Percentiles rank a stretch among this genome's conserved stretches.
Evolutionary conservation across 192 early-diverging fungal species (phyloP).

Genomic region (Coemansia sp.): DNA sequence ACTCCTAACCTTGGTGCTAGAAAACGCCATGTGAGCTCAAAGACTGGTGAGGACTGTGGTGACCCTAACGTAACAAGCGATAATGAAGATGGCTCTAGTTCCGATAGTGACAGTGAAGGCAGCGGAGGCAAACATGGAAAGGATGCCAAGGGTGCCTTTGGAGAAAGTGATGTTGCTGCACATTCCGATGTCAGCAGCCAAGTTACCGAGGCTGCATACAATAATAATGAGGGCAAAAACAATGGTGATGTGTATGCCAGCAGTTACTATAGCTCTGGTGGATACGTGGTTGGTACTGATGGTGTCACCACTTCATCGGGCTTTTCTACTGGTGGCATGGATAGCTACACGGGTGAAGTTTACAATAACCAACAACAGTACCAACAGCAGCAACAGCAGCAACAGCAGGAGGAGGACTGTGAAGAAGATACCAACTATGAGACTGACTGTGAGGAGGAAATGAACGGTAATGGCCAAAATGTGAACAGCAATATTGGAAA

Average conservation of each 20-base stretch:
- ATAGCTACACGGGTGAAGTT: not conserved
- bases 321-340: not conserved
- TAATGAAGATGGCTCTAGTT: not conserved
- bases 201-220: not conserved
- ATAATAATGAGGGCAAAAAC: not conserved
- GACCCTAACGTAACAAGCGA: not conserved
- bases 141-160: not conserved
- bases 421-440: not conserved
- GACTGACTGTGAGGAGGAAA: slow-evolving; percentile 2
- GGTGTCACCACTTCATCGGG: not conserved
- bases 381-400: not conserved
- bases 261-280: slow-evolving; percentile 9
- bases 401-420: not conserved
- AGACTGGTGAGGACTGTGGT: slow-evolving; percentile 7
- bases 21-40: slow-evolving; percentile 4
- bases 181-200: not conserved
- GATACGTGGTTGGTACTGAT: not conserved
- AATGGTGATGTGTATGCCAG: not conserved
- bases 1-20: slow-evolving; percentile 17
- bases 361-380: not conserved
- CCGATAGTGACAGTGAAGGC: not conserved
- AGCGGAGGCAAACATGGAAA: not conserved
- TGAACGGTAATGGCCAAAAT: not conserved
- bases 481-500: not conserved
- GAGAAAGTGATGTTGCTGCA: not conserved